These are phyloP conservation scores for Metschnikowia proteae DNA, from an alignment of 805 yeast genomes.

Conservation along the genomic window DNA sequence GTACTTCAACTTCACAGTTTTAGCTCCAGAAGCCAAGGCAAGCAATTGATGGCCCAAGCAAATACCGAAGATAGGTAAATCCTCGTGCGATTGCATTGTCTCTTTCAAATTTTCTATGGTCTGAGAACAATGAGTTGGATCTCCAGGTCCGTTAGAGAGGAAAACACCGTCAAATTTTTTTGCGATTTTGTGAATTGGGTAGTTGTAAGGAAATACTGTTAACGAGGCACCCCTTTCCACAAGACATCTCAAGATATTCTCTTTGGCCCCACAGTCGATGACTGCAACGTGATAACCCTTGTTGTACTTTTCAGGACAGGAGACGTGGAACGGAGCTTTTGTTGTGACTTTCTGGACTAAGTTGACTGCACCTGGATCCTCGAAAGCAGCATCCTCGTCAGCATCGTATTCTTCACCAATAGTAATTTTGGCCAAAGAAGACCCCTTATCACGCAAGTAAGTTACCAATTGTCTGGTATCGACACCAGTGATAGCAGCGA, in stretches of 20 bases:
- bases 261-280: conserved; percentile 97
- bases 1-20: conserved; percentile 87
- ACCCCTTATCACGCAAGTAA: conserved; percentile 92
- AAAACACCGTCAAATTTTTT: conserved; percentile 92
- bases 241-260: conserved; percentile 89
- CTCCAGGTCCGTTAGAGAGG: conserved; percentile 99
- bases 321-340: conserved; percentile 87
- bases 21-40: conserved; percentile 93
- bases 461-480: conserved; percentile 95
- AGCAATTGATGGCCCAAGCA: conserved; percentile 96
- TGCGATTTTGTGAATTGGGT: conserved; percentile 87
- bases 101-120: conserved; percentile 63
- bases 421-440: conserved; percentile 85
- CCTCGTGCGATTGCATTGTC: conserved; percentile 54
- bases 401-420: conserved; percentile 91
- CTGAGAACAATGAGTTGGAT: conserved; percentile 81
- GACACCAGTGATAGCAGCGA: conserved; percentile 92
- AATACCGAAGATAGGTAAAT: conserved; percentile 94
- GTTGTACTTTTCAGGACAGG: conserved; percentile 54
- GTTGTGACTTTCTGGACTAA: conserved; percentile 93
- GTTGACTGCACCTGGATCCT: conserved; percentile 85
- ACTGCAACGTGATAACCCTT: conserved; percentile 78
- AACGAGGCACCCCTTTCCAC: conserved; percentile 94
- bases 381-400: conserved; percentile 84
- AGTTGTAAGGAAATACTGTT: conserved; percentile 95